Evolutionary conservation across 805 yeast genomes (phyloP), one percentile per base, ranked within the genome.

Genomic region (Clavispora vitiphila): DNA sequence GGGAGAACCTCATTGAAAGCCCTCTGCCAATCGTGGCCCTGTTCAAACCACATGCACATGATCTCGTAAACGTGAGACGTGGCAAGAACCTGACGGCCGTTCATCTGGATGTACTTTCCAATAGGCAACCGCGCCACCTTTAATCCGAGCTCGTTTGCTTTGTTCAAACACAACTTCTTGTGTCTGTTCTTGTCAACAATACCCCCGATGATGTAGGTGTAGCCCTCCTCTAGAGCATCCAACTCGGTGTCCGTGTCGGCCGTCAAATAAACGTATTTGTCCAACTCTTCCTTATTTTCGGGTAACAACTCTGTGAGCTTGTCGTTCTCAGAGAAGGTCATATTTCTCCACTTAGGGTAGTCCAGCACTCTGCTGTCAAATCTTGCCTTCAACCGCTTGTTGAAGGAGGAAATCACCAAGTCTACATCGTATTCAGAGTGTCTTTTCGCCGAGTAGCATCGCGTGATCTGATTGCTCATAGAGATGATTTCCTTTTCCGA

Each of bases 51-150:
- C 57, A 80, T 78, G 41, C 91, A 72, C 65, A 89, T 69, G 46
- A 93, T 65, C 60, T 91, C 96, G 46, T 86, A 84, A n/a, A 93
- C 98, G 60, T 91, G 98, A 24, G 95, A 85, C 0, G 97, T 90
- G 1, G 98, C 95, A 46, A 93, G 69, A 2, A 91, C 98, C 48
- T 80, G 79, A 52, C 98, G 76, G 1, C 98, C 96, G 46, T 86
- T 81, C 39, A 93, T 64, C 50, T 81, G 77, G 43, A 93, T 85
- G 56, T 72, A 87, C 61, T 88, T 87, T 41, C 82, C 95, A 41
- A 91, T 87, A 5, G 99, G 99, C 39, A 91, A 71, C 55, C 86
- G 76, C 19, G 81, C 90, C 2, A 93, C 86, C 32, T 71, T 60
- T 15, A 91, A 70, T 0, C 90, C 88, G 50, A 86, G 63, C 43